These are phyloP conservation scores for Wallacemonas collosoma DNA, from an alignment of 208 protist species.

Conservation along the genomic window DNA sequence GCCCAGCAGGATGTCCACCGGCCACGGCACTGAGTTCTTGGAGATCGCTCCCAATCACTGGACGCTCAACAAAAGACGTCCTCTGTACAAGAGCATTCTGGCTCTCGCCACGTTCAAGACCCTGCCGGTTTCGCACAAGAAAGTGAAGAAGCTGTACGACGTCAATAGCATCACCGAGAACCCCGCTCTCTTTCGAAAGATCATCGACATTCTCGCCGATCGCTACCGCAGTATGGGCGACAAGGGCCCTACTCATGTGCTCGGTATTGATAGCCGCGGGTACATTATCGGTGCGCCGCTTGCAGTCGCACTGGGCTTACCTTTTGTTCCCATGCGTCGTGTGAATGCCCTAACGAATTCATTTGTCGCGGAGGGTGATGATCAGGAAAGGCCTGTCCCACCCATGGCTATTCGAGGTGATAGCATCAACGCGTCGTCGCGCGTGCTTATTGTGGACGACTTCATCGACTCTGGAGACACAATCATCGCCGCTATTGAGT, in stretches of 20 bases:
- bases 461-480: conserved; percentile 84
- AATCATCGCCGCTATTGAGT: conserved; percentile 67
- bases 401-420: conserved; percentile 58
- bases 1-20: neutral
- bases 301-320: conserved; percentile 69
- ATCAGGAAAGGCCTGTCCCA: conserved; percentile 22
- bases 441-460: conserved; percentile 89
- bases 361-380: conserved; percentile 52
- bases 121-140: conserved; percentile 27
- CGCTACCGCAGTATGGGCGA: conserved; percentile 64
- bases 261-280: conserved; percentile 76
- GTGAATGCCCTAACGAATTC: conserved; percentile 50
- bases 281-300: conserved; percentile 80
- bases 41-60: conserved; percentile 43
- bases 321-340: conserved; percentile 72
- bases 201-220: conserved; percentile 64
- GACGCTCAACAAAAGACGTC: conserved; percentile 37
- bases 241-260: conserved; percentile 69
- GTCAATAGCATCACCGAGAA: conserved; percentile 82
- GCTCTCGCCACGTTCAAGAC: conserved; percentile 25
- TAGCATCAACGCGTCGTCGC: conserved; percentile 56
- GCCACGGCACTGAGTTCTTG: conserved; percentile 19
- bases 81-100: conserved; percentile 31
- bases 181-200: conserved; percentile 56
- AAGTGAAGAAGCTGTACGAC: conserved; percentile 68